Evolutionary conservation across 163 green algal species (phyloP).

Genomic region (Volvox carteri): DNA sequence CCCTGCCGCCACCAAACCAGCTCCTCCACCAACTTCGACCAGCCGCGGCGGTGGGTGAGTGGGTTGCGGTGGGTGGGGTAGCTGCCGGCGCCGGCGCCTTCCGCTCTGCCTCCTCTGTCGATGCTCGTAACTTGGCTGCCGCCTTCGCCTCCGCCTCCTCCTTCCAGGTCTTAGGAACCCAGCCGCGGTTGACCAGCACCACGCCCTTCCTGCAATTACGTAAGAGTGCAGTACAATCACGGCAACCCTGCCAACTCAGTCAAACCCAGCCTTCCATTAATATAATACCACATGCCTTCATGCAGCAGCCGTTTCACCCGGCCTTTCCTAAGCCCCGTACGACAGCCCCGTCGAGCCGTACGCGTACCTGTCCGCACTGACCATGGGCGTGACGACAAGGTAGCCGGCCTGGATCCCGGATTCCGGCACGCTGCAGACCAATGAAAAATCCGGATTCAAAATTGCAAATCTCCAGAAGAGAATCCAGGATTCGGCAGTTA

Average conservation of each 20-base stretch:
- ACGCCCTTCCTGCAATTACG: constrained; percentile 57
- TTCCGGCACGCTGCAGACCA: constrained; percentile 56
- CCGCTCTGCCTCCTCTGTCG: not conserved
- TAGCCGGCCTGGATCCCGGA: constrained; percentile 60
- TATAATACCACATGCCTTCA: no score
- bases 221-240: no score
- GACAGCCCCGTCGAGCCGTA: no score
- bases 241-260: no score
- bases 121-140: constrained; percentile 2
- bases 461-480: no score
- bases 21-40: not conserved
- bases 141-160: constrained; percentile 34
- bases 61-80: not conserved
- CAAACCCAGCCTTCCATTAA: no score
- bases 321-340: no score
- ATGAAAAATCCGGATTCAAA: no score
- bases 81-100: not conserved
- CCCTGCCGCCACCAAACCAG: not conserved
- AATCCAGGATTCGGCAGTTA: no score
- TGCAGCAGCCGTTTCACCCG: no score
- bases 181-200: constrained; percentile 66
- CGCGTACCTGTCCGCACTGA: constrained; percentile 54
- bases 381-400: constrained; percentile 63
- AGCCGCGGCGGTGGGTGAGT: not conserved
- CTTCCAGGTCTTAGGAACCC: constrained; percentile 60